Evolutionary conservation across 495 filamentous ascomycete genomes (phyloP).

Genomic region (Neurospora discreta): DNA sequence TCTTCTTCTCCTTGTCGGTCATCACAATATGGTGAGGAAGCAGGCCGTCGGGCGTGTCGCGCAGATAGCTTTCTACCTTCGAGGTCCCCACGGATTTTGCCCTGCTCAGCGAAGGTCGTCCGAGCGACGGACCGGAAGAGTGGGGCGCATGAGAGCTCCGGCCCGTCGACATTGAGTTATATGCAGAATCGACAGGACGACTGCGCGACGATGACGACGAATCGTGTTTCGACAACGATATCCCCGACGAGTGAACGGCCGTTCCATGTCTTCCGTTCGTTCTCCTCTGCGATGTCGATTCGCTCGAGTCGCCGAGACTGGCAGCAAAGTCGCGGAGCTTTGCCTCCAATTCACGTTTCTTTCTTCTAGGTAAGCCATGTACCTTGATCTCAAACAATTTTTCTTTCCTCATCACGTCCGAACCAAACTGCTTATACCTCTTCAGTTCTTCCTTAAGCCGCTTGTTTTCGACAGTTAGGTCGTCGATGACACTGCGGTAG

Average conservation of each 20-base stretch:
- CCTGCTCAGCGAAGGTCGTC: conserved; percentile 9
- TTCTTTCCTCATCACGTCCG: conserved; percentile 46
- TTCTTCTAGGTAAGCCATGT: conserved; percentile 51
- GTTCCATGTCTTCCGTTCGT: conserved; percentile 22
- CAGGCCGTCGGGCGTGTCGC: conserved; percentile 49
- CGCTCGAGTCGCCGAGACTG: conserved; percentile 35
- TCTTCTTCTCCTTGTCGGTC: conserved; percentile 60
- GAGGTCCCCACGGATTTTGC: conserved; percentile 28
- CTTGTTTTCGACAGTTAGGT: conserved; percentile 61
- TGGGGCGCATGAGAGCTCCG: conserved; percentile 22
- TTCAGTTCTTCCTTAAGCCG: conserved; percentile 57
- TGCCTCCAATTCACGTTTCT: conserved; percentile 65
- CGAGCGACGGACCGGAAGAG: conserved; percentile 21
- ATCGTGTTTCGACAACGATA: conserved; percentile 29
- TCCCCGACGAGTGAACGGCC: conserved; percentile 19
- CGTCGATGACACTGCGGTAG: conserved; percentile 59
- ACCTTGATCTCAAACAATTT: conserved; percentile 69
- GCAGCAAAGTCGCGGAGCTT: conserved; percentile 55
- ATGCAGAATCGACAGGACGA: conserved; percentile 56
- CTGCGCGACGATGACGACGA: conserved; percentile 43
- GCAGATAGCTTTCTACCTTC: conserved; percentile 47
- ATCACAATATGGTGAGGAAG: conserved; percentile 40
- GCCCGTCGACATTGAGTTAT: conserved; percentile 58
- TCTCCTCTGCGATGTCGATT: conserved; percentile 22
- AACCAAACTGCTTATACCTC: conserved; percentile 53